These are phyloP conservation scores for Eutypella sp. DNA, from an alignment of 2,329 filamentous ascomycete genomes.

Conservation along the genomic window DNA sequence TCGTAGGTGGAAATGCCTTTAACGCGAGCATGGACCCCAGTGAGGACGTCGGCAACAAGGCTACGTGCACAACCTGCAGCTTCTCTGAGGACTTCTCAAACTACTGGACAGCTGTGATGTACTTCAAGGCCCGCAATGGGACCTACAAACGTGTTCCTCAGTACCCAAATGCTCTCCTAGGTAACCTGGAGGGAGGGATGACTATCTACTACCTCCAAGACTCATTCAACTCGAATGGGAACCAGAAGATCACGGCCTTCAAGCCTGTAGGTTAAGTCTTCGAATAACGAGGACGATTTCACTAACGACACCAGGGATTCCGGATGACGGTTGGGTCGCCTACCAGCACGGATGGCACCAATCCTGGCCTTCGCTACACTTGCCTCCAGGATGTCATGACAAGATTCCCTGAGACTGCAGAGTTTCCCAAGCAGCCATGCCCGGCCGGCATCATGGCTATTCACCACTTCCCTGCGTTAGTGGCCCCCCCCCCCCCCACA, in stretches of 20 bases:
- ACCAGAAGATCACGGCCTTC: constrained; percentile 35
- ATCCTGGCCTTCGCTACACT: constrained; percentile 26
- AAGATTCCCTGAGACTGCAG: constrained; percentile 31
- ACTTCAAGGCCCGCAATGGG: too few species aligned
- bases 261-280: constrained; percentile 18
- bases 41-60: too few species aligned
- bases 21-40: too few species aligned
- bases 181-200: too few species aligned
- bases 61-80: too few species aligned
- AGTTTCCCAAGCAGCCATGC: constrained; percentile 29
- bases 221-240: constrained; percentile 34
- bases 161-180: too few species aligned
- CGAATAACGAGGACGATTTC: not conserved
- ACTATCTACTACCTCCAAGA: constrained; percentile 38
- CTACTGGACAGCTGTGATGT: too few species aligned
- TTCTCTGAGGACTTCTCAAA: too few species aligned
- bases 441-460: constrained; percentile 34
- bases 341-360: constrained; percentile 16
- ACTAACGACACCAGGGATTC: constrained; percentile 27
- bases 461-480: constrained; percentile 32
- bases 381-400: constrained; percentile 30
- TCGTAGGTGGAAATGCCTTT: too few species aligned
- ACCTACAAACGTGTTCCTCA: too few species aligned
- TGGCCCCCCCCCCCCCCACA: constrained; percentile 1
- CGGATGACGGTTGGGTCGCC: constrained; percentile 36